Evolutionary conservation across 1,284 basidiomycete genomes (phyloP), one percentile per base, ranked within the genome.

Genomic region (Moniliophthora roreri): DNA sequence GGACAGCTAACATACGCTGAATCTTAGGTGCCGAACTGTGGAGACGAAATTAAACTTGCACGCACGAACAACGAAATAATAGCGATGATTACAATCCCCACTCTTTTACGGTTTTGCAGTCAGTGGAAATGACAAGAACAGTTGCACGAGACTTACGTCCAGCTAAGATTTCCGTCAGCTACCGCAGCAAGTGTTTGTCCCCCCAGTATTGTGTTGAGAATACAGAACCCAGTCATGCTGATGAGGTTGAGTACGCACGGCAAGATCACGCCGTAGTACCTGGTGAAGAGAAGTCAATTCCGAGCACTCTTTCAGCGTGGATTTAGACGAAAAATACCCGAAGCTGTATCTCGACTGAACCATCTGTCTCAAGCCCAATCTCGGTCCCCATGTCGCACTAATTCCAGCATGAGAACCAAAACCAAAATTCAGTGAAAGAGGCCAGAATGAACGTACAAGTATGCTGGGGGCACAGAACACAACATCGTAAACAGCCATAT

Each of bases 31-130:
- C 9, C 9, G 46, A 35, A 18, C 11, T 39, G 23, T 35, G 46
- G 28, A 52, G 18, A 55, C 26, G 56, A 49, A n/a, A 15, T 3
- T 6, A 13, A n/a, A n/a, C n/a, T n/a, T n/a, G n/a, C n/a, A 75
- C 82, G 62, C 58, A 87, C 86, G 11, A 91, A 65, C 21, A 98
- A 77, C 2, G 91, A 87, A 42, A 96, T 78, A 26, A 90, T 60
- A 0, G 84, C 80, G 23, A 96, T 88, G 45, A 98, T 85, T 23
- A 95, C 89, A 53, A 98, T 98, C 0, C 95, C 95, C 13, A 96
- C 89, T 48, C 87, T 89, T 54, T 7, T 35, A 4, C 35, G 21
- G 26, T 7, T n/a, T 28, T 35, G 18, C 2, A 45, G 7, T 26
- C 48, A 51, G 37, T 7, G 28, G 13, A 42, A 55, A 15, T 55